A percentile compares a stretch with the other conserved stretches of the same genome.
These are phyloP conservation scores for Mucor saturninus DNA, from an alignment of 371 early-diverging fungal species.

Conservation along the genomic window DNA sequence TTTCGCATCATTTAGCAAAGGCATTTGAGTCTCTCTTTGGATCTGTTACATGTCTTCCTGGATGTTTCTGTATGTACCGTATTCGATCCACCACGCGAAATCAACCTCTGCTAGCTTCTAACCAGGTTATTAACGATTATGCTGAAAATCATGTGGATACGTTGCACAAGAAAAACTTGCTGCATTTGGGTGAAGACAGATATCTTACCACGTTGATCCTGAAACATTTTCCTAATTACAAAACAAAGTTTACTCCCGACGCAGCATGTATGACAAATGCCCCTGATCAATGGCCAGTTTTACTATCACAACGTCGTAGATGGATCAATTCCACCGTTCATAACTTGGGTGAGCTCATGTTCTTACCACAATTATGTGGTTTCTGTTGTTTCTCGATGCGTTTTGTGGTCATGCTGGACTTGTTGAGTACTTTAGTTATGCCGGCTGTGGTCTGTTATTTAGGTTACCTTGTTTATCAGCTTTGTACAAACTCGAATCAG, in stretches of 20 bases:
- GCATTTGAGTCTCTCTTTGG: conserved; percentile 89
- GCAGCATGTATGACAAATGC: conserved; percentile 96
- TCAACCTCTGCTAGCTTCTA: conserved; percentile 89
- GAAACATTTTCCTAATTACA: conserved; percentile 93
- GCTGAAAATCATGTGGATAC: conserved; percentile 94
- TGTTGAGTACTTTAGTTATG: conserved; percentile 85
- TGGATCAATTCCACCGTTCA: conserved; percentile 99
- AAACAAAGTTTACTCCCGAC: conserved; percentile 92
- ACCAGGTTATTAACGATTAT: conserved; percentile 94
- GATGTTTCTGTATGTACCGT: conserved; percentile 93
- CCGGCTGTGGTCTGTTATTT: conserved; percentile 93
- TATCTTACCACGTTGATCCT: conserved; percentile 99
- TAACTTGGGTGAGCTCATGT: conserved; percentile 90
- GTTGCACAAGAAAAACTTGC: conserved; percentile 98
- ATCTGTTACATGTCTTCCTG: conserved; percentile 91
- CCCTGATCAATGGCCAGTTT: conserved; percentile 92
- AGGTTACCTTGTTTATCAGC: conserved; percentile 73
- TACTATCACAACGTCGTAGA: conserved; percentile 94
- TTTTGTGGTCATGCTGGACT: conserved; percentile 91
- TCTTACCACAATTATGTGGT: conserved; percentile 88
- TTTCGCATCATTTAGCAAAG: conserved; percentile 85
- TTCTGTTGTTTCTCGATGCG: conserved; percentile 97
- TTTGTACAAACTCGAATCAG: conserved; percentile 56
- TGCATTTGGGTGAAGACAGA: conserved; percentile 98
- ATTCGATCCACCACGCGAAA: conserved; percentile 81